phyloP scores from a whole-genome alignment of 805 yeast species.

The Suhomyces vadensis region DNA sequence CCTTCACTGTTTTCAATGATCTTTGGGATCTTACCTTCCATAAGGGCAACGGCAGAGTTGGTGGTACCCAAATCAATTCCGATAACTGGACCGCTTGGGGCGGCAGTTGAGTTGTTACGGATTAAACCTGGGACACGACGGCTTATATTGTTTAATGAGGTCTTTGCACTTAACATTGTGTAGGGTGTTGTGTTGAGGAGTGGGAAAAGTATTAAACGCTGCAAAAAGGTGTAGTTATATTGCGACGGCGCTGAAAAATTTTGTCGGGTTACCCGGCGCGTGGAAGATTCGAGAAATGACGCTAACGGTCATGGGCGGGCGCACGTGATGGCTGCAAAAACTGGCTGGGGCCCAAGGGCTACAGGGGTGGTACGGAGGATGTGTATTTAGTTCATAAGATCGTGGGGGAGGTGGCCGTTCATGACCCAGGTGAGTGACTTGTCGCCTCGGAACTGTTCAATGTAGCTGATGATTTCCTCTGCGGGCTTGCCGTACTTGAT shows the following conservation, averaged over 20 bases:
- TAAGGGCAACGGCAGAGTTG: conserved; percentile 84
- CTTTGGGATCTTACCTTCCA: conserved; percentile 76
- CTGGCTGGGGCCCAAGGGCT: not conserved
- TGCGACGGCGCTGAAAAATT: conserved; percentile 15
- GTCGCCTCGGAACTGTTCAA: conserved; percentile 45
- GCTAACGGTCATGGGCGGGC: not conserved
- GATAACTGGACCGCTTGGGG: conserved; percentile 58
- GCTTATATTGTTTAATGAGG: conserved; percentile 36
- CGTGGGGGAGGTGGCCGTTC: conserved; percentile 46
- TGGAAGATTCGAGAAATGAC: conserved; percentile 7
- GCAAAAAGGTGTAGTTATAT: conserved; percentile 4
- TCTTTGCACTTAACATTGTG: conserved; percentile 46
- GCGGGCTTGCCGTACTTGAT: conserved; percentile 39
- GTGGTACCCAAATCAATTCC: conserved; percentile 90
- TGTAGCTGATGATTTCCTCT: conserved; percentile 41
- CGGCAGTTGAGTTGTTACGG: conserved; percentile 34
- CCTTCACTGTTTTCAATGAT: conserved; percentile 74
- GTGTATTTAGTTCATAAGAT: conserved; percentile 17
- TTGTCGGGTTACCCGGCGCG: conserved; percentile 27
- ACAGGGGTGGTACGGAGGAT: not conserved
- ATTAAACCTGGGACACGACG: conserved; percentile 33
- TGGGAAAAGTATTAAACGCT: not conserved
- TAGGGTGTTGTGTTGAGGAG: not conserved
- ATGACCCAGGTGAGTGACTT: conserved; percentile 48
- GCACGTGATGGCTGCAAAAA: conserved; percentile 2